These are phyloP conservation scores for Xylariaceae sp. DNA, from an alignment of 2,329 filamentous ascomycete species.

Conservation along the genomic window DNA sequence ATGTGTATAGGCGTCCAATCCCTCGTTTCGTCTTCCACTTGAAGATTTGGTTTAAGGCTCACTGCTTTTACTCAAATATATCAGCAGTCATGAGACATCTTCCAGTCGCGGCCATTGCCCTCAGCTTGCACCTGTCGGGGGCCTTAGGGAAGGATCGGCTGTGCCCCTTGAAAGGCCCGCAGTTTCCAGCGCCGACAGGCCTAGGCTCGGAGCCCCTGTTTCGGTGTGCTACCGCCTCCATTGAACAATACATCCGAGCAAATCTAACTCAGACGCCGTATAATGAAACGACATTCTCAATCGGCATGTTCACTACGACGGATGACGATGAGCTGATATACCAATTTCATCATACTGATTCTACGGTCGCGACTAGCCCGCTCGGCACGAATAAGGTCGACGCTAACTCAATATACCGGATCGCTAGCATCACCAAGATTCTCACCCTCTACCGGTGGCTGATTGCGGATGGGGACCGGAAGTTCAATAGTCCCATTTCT, in stretches of 20 bases:
- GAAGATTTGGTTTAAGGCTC: too few species aligned
- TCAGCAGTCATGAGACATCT: too few species aligned
- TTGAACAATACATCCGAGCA: constrained; percentile 3
- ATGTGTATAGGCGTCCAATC: too few species aligned
- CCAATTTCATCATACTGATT: constrained; percentile 11
- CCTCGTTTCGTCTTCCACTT: too few species aligned
- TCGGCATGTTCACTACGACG: constrained; percentile 10
- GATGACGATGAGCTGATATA: constrained; percentile 7
- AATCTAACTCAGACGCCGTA: constrained; percentile 4
- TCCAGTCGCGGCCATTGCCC: too few species aligned
- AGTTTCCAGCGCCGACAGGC: constrained; percentile 10
- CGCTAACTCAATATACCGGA: constrained; percentile 10
- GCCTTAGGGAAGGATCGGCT: too few species aligned
- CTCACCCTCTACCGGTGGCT: constrained; percentile 11
- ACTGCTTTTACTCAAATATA: too few species aligned
- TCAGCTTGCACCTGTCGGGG: too few species aligned
- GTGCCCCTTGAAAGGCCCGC: constrained; percentile 9
- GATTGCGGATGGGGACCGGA: constrained; percentile 8
- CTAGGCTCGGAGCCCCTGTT: constrained; percentile 5
- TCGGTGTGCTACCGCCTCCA: constrained; percentile 1
- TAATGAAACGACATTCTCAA: constrained; percentile 11
- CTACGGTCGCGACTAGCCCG: constrained; percentile 7
- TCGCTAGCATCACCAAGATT: constrained; percentile 10
- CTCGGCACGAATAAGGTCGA: constrained; percentile 8
- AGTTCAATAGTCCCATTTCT: constrained; percentile 9